Evolutionary conservation across 441 rosid species (phyloP), one percentile per base, ranked within the genome.

Genomic region (Hypseocharis bilobata): DNA sequence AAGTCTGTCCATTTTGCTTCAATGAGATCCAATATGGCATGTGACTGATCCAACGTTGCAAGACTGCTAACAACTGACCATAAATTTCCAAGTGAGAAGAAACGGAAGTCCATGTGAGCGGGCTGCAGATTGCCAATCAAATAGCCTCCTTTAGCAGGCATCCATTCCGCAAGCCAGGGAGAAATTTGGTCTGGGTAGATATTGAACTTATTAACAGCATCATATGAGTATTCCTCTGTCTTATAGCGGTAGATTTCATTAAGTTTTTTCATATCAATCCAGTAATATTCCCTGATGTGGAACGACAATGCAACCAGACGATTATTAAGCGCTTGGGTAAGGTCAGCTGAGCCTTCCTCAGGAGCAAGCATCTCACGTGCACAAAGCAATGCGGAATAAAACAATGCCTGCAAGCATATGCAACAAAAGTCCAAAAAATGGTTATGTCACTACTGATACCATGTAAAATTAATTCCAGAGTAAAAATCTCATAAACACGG

Each of bases 151-250:
- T 77, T 80, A 64, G 81, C 81, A 5, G 96, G 95, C 78, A 91
- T 89, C 96, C 96, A 91, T 64, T 91, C 98, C 66, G 87, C 90
- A 75, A 92, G 76, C 98, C 98, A 92, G 22, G 96, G 87, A 81
- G 96, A 69, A 68, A 92, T 83, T 77, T 92, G 96, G 74, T 89
- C 98, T 7, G 98, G 98, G 68, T 87, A 92, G 45, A 92, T 89
- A 74, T 92, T 92, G 74, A 92, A 92, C 81, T 88, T 92, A 72
- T 92, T 92, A 44, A 91, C 89, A 0, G 96, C 98, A 56, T 88
- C 95, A 3, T 83, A 87, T 54, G 98, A 92, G 76, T 92, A 89
- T 71, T 92, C 98, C 76, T 89, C 98, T 19, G 98, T 92, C 76
- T 92, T 88, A 81, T 88, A 92, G 32, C 96, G 90, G 71, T 89